Evolutionary conservation across 768 basidiomycete species (phyloP).

Genomic region (Tulasnella sp.): DNA sequence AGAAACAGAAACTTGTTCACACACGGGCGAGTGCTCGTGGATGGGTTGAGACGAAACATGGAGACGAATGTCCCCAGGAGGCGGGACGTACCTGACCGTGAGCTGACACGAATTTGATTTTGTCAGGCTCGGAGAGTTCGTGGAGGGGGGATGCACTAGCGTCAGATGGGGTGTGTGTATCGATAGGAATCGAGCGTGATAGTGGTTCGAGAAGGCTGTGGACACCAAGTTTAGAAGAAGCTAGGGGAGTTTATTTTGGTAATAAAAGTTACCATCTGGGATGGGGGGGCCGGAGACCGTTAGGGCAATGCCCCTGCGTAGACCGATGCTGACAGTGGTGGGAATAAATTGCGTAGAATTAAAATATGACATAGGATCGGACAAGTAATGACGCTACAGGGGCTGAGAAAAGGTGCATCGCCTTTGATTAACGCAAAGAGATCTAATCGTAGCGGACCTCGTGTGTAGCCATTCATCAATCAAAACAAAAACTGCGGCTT

Average conservation of each 20-base stretch:
- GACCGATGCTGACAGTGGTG: not conserved
- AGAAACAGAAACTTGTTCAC: not conserved
- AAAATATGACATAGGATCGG: not conserved
- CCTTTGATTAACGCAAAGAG: not conserved
- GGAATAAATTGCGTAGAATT: not conserved
- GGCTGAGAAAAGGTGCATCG: not conserved
- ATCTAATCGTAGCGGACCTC: not conserved
- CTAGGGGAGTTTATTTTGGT: not conserved
- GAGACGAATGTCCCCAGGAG: not conserved
- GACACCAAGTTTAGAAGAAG: not conserved
- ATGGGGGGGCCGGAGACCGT: not conserved
- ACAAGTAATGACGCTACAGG: not conserved
- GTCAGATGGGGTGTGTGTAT: not conserved
- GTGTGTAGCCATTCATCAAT: not conserved
- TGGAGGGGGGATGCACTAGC: not conserved
- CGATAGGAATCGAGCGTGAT: not conserved
- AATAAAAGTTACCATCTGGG: not conserved
- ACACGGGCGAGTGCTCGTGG: not conserved
- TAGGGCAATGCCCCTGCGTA: not conserved
- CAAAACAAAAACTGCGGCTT: not conserved
- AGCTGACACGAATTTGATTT: not conserved
- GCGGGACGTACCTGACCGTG: not conserved
- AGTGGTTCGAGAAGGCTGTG: not conserved
- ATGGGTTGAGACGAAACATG: not conserved
- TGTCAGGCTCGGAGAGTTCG: not conserved